Conservation (phyloP, 495 filamentous ascomycete species). For the Daldinia decipiens region DNA sequence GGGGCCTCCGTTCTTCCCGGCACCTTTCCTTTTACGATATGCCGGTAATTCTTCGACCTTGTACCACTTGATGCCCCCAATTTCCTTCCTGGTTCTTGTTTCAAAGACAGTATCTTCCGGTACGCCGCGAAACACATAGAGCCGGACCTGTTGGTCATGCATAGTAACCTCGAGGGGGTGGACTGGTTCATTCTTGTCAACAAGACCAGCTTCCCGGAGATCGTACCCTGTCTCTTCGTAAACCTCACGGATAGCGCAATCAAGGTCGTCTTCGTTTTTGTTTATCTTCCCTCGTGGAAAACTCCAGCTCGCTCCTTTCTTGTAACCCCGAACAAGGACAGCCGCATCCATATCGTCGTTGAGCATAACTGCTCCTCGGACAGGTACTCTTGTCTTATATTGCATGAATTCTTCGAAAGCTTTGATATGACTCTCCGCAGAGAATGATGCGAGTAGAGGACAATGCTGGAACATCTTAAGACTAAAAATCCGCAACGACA, state of each 20-base stretch:
- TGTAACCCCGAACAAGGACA: conserved; percentile 95
- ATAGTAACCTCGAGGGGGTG: conserved; percentile 88
- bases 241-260: conserved; percentile 92
- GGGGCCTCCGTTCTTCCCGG: conserved; percentile 63
- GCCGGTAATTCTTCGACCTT: conserved; percentile 87
- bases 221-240: conserved; percentile 97
- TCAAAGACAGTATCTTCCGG: conserved; percentile 87
- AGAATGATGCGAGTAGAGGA: conserved; percentile 83
- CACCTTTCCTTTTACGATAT: conserved; percentile 71
- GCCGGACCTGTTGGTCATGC: conserved; percentile 88
- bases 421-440: conserved; percentile 75
- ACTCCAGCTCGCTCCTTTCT: conserved; percentile 95
- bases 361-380: conserved; percentile 91
- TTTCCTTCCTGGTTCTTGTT: conserved; percentile 93
- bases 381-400: conserved; percentile 94
- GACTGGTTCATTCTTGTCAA: conserved; percentile 71
- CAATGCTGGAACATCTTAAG: conserved; percentile 92
- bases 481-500: conserved; percentile 84
- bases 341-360: conserved; percentile 91
- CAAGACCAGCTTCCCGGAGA: conserved; percentile 74
- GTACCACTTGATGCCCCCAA: conserved; percentile 95
- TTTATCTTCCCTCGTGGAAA: conserved; percentile 98
- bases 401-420: conserved; percentile 90
- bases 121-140: conserved; percentile 90
- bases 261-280: conserved; percentile 90